These are phyloP conservation scores for Drosera capensis DNA, from an alignment of 148 eudicot genomes.

Conservation along the genomic window DNA sequence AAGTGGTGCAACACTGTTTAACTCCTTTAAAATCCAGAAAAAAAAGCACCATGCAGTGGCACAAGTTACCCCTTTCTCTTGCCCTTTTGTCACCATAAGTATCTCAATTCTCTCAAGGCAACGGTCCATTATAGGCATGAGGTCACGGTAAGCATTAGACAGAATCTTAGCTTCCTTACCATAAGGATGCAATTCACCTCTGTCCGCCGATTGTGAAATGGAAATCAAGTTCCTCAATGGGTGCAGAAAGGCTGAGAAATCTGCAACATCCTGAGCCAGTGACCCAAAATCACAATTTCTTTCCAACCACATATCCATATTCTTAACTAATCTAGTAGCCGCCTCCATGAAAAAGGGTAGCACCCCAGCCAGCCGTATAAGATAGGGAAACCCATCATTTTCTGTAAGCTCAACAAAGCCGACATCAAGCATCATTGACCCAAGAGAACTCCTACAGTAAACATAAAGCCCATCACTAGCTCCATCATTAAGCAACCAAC, in stretches of 20 bases:
- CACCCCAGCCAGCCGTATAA: conserved; percentile 10
- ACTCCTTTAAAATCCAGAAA: conserved; percentile 55
- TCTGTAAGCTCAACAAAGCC: conserved; percentile 9
- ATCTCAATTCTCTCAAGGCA: conserved; percentile 36
- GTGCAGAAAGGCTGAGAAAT: conserved; percentile 41
- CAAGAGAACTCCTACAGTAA: conserved; percentile 50
- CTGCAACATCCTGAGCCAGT: conserved; percentile 27
- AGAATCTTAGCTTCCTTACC: conserved; percentile 23
- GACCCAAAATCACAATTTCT: conserved; percentile 13
- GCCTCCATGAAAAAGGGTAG: conserved; percentile 45
- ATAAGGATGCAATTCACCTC: conserved; percentile 4
- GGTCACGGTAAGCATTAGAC: conserved; percentile 16
- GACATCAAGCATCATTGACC: conserved; percentile 28
- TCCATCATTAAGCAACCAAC: conserved; percentile 30
- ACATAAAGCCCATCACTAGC: conserved; percentile 28
- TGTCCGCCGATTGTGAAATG: conserved; percentile 6
- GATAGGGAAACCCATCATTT: neutral
- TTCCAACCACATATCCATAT: conserved; percentile 12
- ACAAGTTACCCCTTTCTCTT: conserved; percentile 13
- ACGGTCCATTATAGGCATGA: conserved; percentile 25
- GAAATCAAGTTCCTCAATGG: conserved; percentile 25
- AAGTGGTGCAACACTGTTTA: conserved; percentile 28
- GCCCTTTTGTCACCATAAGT: conserved; percentile 7
- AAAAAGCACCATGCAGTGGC: conserved; percentile 36
- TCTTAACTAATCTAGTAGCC: conserved; percentile 23